phyloP scores from a whole-genome alignment of 129 eudicot genomes.

The sunflower (Helianthus annuus) region DNA sequence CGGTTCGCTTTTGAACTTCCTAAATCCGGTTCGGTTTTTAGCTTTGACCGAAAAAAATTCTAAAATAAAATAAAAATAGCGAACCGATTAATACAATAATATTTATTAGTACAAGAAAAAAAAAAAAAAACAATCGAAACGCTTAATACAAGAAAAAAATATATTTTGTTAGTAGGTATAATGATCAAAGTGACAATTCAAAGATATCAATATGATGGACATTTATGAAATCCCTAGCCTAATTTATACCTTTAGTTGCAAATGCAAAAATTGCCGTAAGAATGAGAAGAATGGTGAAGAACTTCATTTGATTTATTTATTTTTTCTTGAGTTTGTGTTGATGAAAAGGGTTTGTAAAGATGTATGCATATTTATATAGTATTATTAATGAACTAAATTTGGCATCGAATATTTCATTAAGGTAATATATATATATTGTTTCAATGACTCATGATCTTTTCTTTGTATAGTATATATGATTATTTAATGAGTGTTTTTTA shows the following conservation, averaged over 20 bases:
- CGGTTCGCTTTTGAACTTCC: too few species aligned
- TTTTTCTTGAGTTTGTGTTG: background rate
- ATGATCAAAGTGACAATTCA: background rate
- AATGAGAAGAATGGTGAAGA: conserved; percentile 18
- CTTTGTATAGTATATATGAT: background rate
- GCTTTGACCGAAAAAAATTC: too few species aligned
- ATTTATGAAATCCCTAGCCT: background rate
- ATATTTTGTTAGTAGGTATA: background rate
- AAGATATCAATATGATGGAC: background rate
- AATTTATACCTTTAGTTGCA: background rate
- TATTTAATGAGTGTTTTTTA: too few species aligned
- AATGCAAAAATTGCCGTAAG: conserved; percentile 7
- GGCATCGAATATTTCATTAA: background rate
- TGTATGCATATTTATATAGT: background rate
- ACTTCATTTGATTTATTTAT: background rate
- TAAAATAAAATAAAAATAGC: too few species aligned
- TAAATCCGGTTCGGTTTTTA: too few species aligned
- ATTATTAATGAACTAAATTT: background rate
- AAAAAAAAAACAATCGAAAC: too few species aligned
- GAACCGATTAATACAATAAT: too few species aligned
- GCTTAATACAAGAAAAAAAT: too few species aligned
- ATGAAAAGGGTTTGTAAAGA: background rate
- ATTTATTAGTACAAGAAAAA: too few species aligned
- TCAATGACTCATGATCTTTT: background rate
- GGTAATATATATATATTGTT: too few species aligned